Conservation (phyloP, 345 rosid genomes). For the Aethionema arabicum region DNA sequence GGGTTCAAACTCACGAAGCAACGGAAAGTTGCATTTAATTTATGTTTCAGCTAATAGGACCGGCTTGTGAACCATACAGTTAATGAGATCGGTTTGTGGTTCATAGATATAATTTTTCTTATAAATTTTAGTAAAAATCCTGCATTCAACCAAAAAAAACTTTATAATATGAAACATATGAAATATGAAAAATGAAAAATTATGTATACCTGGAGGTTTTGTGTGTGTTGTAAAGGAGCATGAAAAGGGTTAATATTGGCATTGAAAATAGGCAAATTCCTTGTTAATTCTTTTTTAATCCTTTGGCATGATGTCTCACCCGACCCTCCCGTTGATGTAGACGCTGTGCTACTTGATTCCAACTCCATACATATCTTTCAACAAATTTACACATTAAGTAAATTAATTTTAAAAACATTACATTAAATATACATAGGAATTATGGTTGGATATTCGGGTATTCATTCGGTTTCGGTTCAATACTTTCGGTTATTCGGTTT, state of each 20-base stretch:
- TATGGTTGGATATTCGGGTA: no score
- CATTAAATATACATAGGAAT: background rate
- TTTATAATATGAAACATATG: no score
- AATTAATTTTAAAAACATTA: background rate
- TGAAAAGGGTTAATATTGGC: slow-evolving; percentile 34
- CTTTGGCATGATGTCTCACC: slow-evolving; percentile 55
- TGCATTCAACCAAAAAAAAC: no score
- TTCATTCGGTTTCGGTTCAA: no score
- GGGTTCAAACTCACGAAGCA: no score
- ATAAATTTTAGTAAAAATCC: no score
- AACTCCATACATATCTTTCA: slow-evolving; percentile 61
- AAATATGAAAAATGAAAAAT: background rate
- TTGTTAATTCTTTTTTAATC: slow-evolving; percentile 41
- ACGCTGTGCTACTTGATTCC: slow-evolving; percentile 58
- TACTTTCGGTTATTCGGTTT: no score
- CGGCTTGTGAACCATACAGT: no score
- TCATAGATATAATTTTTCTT: no score
- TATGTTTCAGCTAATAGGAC: no score
- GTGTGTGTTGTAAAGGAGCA: slow-evolving; percentile 27
- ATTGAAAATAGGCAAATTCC: slow-evolving; percentile 45
- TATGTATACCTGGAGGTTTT: slow-evolving; percentile 20
- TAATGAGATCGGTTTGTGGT: no score
- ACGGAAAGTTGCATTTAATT: no score
- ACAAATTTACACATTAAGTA: background rate
- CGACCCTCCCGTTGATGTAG: slow-evolving; percentile 46